Conservation (phyloP, 352 stramenopile species). For the Pythium grandisporangium region DNA sequence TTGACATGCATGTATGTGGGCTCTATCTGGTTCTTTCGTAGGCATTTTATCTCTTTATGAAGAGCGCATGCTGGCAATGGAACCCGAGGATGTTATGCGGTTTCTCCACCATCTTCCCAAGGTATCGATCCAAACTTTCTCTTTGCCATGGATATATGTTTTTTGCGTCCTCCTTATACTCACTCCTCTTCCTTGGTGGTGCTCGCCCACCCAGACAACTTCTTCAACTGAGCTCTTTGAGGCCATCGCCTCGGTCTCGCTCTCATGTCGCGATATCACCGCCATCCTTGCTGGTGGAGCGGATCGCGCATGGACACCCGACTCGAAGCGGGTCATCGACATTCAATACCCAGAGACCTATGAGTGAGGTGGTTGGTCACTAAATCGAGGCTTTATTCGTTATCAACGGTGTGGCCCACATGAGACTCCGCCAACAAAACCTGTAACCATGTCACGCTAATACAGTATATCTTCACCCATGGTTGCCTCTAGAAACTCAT, state of each 20-base stretch:
- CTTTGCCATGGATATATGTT: too few relatives aligned
- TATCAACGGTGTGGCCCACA: slow-evolving; percentile 6
- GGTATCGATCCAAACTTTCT: slow-evolving; percentile 10
- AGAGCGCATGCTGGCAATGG: slow-evolving; percentile 55
- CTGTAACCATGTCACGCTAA: too few relatives aligned
- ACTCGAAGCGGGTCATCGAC: slow-evolving; percentile 40
- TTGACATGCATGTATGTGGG: too few relatives aligned
- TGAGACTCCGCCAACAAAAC: too few relatives aligned
- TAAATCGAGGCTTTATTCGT: too few relatives aligned
- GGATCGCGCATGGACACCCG: slow-evolving; percentile 56
- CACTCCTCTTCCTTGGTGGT: not conserved
- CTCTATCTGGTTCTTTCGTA: too few relatives aligned
- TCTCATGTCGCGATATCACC: slow-evolving; percentile 67
- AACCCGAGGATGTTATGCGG: slow-evolving; percentile 67
- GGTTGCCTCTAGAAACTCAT: too few relatives aligned
- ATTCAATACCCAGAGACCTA: slow-evolving; percentile 77
- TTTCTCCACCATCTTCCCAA: slow-evolving; percentile 75
- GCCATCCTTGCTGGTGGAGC: slow-evolving; percentile 51
- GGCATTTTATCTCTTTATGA: slow-evolving; percentile 66
- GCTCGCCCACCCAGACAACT: slow-evolving; percentile 19
- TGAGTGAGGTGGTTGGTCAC: too few relatives aligned
- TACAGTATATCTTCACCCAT: too few relatives aligned
- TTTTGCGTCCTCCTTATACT: not conserved
- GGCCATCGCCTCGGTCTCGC: slow-evolving; percentile 46
- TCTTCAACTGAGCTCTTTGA: slow-evolving; percentile 53